phyloP scores from a whole-genome alignment of 805 yeast species.

The Candida rishiriensis region DNA sequence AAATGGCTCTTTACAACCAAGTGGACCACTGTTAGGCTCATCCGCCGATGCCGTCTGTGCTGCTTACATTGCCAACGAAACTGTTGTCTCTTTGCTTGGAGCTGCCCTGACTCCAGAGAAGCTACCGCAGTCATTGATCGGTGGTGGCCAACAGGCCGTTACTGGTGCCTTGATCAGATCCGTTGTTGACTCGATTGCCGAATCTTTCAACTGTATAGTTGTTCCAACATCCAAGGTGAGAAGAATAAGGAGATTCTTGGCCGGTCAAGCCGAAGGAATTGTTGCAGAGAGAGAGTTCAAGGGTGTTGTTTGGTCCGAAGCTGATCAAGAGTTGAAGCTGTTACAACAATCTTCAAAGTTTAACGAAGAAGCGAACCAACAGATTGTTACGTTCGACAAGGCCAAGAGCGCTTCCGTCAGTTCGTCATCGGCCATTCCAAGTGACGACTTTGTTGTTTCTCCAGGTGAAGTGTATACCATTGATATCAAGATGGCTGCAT shows the following conservation, averaged over 20 bases:
- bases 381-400: constrained; percentile 37
- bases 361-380: constrained; percentile 25
- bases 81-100: constrained; percentile 74
- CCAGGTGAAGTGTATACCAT: constrained; percentile 85
- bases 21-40: constrained; percentile 77
- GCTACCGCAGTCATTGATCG: constrained; percentile 46
- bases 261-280: constrained; percentile 91
- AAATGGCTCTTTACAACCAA: constrained; percentile 41
- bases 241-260: constrained; percentile 86
- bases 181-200: constrained; percentile 85
- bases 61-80: constrained; percentile 82
- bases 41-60: constrained; percentile 91
- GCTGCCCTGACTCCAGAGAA: constrained; percentile 73
- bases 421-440: constrained; percentile 61
- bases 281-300: constrained; percentile 90
- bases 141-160: constrained; percentile 35
- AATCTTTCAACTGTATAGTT: constrained; percentile 73
- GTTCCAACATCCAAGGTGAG: constrained; percentile 93
- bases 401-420: constrained; percentile 32
- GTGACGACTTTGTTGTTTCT: constrained; percentile 64
- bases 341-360: constrained; percentile 38
- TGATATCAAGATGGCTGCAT: constrained; percentile 77
- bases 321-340: constrained; percentile 65
- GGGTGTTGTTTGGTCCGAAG: constrained; percentile 86
- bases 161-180: constrained; percentile 68